Evolutionary conservation across 2,329 filamentous ascomycete species (phyloP).

Genomic region (Curvularia hawaiiensis): DNA sequence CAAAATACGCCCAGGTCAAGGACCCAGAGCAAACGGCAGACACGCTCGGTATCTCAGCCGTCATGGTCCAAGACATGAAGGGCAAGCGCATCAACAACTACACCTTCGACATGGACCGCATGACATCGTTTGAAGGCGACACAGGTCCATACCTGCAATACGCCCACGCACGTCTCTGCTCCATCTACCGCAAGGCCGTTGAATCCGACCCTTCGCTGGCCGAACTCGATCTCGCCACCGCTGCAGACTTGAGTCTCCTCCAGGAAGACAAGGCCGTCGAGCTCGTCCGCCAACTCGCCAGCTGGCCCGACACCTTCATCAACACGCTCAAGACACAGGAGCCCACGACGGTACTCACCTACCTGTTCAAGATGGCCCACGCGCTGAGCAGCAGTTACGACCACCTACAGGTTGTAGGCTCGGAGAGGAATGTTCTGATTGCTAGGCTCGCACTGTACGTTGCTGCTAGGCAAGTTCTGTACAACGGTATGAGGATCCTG

Average conservation of each 20-base stretch:
- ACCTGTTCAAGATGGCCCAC: constrained; percentile 88
- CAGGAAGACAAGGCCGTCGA: constrained; percentile 74
- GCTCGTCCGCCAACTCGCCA: constrained; percentile 75
- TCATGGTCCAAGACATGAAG: constrained; percentile 98
- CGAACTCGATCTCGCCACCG: constrained; percentile 65
- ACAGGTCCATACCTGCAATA: constrained; percentile 87
- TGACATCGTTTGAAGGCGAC: constrained; percentile 85
- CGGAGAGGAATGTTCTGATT: constrained; percentile 71
- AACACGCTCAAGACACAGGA: constrained; percentile 87
- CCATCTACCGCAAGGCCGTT: constrained; percentile 58
- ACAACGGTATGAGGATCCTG: constrained; percentile 82
- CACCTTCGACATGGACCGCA: constrained; percentile 77
- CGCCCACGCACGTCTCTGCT: constrained; percentile 58
- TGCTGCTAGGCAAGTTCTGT: constrained; percentile 73
- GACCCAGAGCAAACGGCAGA: constrained; percentile 83
- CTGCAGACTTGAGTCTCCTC: constrained; percentile 72
- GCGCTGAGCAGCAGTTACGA: constrained; percentile 80
- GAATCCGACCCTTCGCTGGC: constrained; percentile 53
- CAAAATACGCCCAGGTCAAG: constrained; percentile 89
- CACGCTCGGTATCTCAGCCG: constrained; percentile 86
- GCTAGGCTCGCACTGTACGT: constrained; percentile 74
- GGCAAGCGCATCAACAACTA: constrained; percentile 81
- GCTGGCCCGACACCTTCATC: constrained; percentile 83
- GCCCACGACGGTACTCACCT: constrained; percentile 69
- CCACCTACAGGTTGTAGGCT: constrained; percentile 80